phyloP scores from a whole-genome alignment of 2,329 filamentous ascomycete genomes.

The Rhynchosporium agropyri region DNA sequence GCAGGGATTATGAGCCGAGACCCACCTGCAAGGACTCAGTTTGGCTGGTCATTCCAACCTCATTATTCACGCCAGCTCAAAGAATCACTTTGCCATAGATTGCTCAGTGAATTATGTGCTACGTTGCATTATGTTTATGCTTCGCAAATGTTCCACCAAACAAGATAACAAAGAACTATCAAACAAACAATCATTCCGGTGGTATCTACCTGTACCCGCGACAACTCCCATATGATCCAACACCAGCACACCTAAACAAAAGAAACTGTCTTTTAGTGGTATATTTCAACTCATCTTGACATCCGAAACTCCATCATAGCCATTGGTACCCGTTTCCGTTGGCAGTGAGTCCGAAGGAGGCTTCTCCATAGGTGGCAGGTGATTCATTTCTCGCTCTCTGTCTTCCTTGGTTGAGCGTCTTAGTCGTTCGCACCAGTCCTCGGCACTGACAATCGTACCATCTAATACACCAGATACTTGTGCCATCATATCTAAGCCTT shows the following conservation, averaged over 20 bases:
- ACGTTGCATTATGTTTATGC: neutral
- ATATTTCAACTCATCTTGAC: slow-evolving; percentile 31
- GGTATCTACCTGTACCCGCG: slow-evolving; percentile 8
- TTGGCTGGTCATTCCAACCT: too few species aligned
- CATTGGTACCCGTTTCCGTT: slow-evolving; percentile 21
- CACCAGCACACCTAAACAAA: slow-evolving; percentile 4
- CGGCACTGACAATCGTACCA: slow-evolving; percentile 85
- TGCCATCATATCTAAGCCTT: slow-evolving; percentile 91
- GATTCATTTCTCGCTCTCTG: slow-evolving; percentile 27
- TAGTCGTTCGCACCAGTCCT: slow-evolving; percentile 84
- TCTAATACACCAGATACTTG: slow-evolving; percentile 88
- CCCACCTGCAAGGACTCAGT: neutral
- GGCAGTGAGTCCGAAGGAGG: slow-evolving; percentile 24
- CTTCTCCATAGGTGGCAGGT: slow-evolving; percentile 23
- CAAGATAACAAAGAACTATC: neutral
- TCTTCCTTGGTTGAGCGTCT: slow-evolving; percentile 50
- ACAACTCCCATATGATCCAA: slow-evolving; percentile 5
- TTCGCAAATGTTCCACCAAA: neutral
- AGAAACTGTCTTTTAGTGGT: neutral
- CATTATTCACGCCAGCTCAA: too few species aligned
- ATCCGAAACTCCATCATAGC: slow-evolving; percentile 22
- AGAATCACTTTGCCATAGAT: too few species aligned
- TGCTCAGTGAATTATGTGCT: too few species aligned
- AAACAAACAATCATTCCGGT: slow-evolving; percentile 4
- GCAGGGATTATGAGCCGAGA: neutral